A percentile compares a stretch with the other conserved stretches of the same genome.
Conservation (phyloP, 148 eudicot genomes). For the Drosera capensis region DNA sequence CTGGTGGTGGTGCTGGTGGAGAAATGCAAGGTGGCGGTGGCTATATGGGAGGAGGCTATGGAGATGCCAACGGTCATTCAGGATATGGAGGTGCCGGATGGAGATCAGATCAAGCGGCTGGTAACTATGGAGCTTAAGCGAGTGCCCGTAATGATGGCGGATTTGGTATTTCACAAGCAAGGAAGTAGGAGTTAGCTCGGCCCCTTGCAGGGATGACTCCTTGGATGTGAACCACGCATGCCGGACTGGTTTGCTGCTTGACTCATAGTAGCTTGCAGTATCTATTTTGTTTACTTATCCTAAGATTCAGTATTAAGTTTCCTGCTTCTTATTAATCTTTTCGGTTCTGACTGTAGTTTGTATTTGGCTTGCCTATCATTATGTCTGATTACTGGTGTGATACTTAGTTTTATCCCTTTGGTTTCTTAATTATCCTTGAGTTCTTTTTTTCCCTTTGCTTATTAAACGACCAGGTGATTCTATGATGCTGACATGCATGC, state of each 20-base stretch:
- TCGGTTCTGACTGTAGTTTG: slow-evolving; percentile 25
- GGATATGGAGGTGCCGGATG: slow-evolving; percentile 68
- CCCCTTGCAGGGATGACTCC: slow-evolving; percentile 5
- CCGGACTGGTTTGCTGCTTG: slow-evolving; percentile 80
- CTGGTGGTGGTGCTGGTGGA: slow-evolving; percentile 32
- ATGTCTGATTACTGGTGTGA: too few relatives aligned
- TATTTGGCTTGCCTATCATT: slow-evolving; percentile 24
- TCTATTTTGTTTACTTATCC: slow-evolving; percentile 23
- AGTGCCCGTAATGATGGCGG: slow-evolving; percentile 65
- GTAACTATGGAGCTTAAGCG: slow-evolving; percentile 27
- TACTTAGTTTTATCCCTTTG: too few relatives aligned
- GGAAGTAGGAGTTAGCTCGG: slow-evolving; percentile 5
- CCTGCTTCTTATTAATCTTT: slow-evolving; percentile 12
- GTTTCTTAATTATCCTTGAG: too few relatives aligned
- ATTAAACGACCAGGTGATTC: too few relatives aligned
- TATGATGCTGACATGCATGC: too few relatives aligned
- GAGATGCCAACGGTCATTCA: slow-evolving; percentile 54
- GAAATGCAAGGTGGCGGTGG: slow-evolving; percentile 28
- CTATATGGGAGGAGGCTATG: slow-evolving; percentile 67
- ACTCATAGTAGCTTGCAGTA: slow-evolving; percentile 40
- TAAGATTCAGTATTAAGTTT: slow-evolving; percentile 34
- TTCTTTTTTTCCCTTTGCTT: too few relatives aligned
- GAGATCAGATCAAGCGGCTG: slow-evolving; percentile 43
- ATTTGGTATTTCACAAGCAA: slow-evolving; percentile 15
- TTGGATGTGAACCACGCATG: slow-evolving; percentile 14